Conservation (phyloP, 73 alveolate species). For the Stentor roeselii region DNA sequence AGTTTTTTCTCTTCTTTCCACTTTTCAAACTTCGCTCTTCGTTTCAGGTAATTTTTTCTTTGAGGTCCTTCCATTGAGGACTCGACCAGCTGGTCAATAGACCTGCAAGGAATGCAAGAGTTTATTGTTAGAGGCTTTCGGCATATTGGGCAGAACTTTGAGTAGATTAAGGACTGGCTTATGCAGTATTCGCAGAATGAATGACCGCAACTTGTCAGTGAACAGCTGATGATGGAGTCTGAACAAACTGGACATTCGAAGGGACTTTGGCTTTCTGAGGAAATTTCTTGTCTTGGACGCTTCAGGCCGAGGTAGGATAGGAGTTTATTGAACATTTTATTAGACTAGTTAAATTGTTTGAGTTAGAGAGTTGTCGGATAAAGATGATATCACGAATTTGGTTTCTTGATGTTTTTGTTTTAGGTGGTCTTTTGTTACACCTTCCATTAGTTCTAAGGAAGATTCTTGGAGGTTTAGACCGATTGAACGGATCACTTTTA, state of each 20-base stretch:
- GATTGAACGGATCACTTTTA: neutral
- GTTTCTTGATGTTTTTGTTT: neutral
- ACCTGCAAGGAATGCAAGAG: neutral
- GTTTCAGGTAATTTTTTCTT: neutral
- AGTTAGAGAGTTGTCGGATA: no score
- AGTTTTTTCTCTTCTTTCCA: neutral
- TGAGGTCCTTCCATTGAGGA: neutral
- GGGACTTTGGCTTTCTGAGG: neutral
- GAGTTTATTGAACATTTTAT: neutral
- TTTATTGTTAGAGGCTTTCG: neutral
- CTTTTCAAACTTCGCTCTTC: neutral
- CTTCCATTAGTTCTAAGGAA: neutral
- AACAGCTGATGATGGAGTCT: neutral
- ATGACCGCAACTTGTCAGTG: neutral
- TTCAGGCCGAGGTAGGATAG: neutral
- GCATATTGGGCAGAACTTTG: constrained; percentile 4
- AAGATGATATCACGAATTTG: no score
- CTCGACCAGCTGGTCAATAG: neutral
- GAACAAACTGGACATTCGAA: neutral
- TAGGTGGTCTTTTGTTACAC: neutral
- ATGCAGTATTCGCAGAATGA: constrained; percentile 13
- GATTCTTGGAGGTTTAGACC: neutral
- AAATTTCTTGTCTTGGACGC: neutral
- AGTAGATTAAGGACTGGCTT: neutral
- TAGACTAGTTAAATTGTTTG: no score